Conservation (phyloP, 106 monocot genomes). For the Phalaenopsis equestris region DNA sequence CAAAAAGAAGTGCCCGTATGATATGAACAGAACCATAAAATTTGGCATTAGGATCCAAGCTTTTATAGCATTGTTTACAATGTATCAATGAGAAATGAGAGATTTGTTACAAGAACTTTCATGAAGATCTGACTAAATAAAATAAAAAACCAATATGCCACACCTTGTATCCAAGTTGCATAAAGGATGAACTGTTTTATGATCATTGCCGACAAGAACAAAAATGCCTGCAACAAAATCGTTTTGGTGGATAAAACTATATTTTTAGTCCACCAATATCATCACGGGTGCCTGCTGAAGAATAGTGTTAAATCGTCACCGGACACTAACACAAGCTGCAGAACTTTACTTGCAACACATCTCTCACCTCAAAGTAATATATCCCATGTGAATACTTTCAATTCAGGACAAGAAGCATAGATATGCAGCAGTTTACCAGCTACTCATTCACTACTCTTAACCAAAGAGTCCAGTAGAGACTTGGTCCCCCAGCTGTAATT, state of each 20-base stretch:
- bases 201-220: constrained; percentile 13
- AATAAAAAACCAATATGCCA: constrained; percentile 40
- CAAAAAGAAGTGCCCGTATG: constrained; percentile 21
- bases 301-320: constrained; percentile 30
- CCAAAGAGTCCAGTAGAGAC: constrained; percentile 44
- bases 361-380: constrained; percentile 41
- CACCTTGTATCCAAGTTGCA: constrained; percentile 45
- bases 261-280: constrained; percentile 20
- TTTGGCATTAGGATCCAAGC: constrained; percentile 23
- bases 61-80: constrained; percentile 24
- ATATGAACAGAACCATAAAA: constrained; percentile 19
- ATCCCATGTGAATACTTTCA: neutral
- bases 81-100: constrained; percentile 9
- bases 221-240: constrained; percentile 44
- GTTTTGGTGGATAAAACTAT: constrained; percentile 11
- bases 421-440: neutral
- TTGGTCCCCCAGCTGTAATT: constrained; percentile 40
- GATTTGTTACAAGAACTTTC: constrained; percentile 25
- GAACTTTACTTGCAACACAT: constrained; percentile 24
- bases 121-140: constrained; percentile 21
- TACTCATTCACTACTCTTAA: constrained; percentile 9
- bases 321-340: constrained; percentile 15
- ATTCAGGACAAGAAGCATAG: constrained; percentile 3
- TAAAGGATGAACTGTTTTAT: constrained; percentile 23
- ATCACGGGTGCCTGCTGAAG: constrained; percentile 46